Percentiles rank a stretch among this genome's conserved stretches.
These are phyloP conservation scores for Suzukiozyma palmioleophila DNA, from an alignment of 1,139 yeast genomes.

Conservation along the genomic window DNA sequence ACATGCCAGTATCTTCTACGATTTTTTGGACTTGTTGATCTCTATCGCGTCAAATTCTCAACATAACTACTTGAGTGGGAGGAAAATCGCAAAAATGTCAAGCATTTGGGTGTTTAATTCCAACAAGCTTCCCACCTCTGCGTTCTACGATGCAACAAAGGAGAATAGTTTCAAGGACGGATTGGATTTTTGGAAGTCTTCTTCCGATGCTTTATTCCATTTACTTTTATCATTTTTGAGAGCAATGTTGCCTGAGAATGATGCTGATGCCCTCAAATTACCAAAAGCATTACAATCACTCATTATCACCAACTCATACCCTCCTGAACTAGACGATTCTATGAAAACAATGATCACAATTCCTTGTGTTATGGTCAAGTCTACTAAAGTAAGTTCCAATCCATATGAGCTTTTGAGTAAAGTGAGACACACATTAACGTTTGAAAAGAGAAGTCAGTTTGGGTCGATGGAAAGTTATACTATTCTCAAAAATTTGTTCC, in stretches of 20 bases:
- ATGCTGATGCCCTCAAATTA: constrained; percentile 50
- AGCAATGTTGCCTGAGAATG: constrained; percentile 70
- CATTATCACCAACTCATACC: constrained; percentile 60
- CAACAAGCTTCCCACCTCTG: constrained; percentile 15
- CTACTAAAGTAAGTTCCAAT: constrained; percentile 53
- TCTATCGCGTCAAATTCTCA: constrained; percentile 81
- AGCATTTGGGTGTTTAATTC: constrained; percentile 83
- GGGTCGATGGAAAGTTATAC: constrained; percentile 78
- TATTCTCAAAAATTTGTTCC: constrained; percentile 66
- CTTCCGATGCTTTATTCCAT: constrained; percentile 85
- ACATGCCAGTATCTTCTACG: constrained; percentile 86
- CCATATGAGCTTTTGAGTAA: constrained; percentile 45
- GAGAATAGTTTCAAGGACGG: constrained; percentile 63
- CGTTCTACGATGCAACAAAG: constrained; percentile 41
- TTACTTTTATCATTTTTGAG: constrained; percentile 71
- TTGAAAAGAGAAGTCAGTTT: constrained; percentile 66
- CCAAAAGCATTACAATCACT: constrained; percentile 64
- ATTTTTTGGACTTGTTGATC: constrained; percentile 75
- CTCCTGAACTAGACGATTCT: constrained; percentile 45
- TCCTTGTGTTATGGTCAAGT: constrained; percentile 62
- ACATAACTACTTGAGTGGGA: constrained; percentile 72
- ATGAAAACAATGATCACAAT: constrained; percentile 38
- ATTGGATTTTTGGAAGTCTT: constrained; percentile 69
- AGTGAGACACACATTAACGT: constrained; percentile 60
- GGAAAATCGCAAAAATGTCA: constrained; percentile 76